A percentile compares a stretch with the other conserved stretches of the same genome.
phyloP scores from a whole-genome alignment of 1,284 basidiomycete genomes.

The Peniophora sp. region DNA sequence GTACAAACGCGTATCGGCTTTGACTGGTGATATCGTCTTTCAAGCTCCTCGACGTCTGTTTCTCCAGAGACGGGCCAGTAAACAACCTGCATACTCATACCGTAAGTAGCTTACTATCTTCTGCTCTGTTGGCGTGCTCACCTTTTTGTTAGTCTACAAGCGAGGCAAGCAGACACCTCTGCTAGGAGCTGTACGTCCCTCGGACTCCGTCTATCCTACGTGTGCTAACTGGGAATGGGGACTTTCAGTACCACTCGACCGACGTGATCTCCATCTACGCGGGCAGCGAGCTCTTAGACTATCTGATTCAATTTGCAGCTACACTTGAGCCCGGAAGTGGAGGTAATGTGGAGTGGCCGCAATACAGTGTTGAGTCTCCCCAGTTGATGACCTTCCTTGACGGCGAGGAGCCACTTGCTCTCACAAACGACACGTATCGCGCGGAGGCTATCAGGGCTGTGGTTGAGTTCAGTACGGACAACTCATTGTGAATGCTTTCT shows the following conservation, averaged over 20 bases:
- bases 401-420: not conserved
- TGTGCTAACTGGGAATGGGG: too few relatives aligned
- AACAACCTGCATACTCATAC: conserved; percentile 10
- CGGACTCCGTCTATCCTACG: too few relatives aligned
- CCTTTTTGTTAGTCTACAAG: conserved; percentile 8
- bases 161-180: conserved; percentile 7
- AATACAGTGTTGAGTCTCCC: conserved; percentile 6
- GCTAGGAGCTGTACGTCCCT: conserved; percentile 8
- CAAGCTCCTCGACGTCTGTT: conserved; percentile 11
- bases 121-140: not conserved
- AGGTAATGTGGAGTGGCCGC: conserved; percentile 11
- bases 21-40: conserved; percentile 21
- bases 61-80: conserved; percentile 5
- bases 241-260: conserved; percentile 4
- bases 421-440: not conserved
- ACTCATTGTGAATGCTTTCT: too few relatives aligned
- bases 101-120: conserved; percentile 3
- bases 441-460: not conserved
- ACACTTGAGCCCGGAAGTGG: conserved; percentile 7
- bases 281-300: conserved; percentile 2
- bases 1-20: conserved; percentile 20
- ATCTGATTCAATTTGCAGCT: conserved; percentile 10
- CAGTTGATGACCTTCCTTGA: conserved; percentile 7
- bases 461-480: not conserved
- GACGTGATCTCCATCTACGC: conserved; percentile 8